A percentile compares a stretch with the other conserved stretches of the same genome.
These are phyloP conservation scores for Pythium guiyangense DNA, from an alignment of 352 stramenopile genomes.

Conservation along the genomic window DNA sequence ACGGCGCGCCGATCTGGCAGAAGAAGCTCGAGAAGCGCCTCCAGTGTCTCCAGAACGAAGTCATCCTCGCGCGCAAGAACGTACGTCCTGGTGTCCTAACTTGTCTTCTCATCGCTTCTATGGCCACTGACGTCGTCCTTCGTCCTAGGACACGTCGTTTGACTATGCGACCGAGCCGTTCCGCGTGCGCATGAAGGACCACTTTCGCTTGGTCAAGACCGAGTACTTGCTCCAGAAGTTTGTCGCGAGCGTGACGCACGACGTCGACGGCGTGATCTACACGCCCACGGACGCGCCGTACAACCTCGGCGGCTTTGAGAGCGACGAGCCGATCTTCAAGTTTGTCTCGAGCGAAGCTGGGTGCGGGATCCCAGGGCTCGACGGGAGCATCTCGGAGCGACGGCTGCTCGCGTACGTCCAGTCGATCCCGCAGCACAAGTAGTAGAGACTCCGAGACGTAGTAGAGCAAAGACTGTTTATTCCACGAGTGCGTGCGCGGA, in stretches of 20 bases:
- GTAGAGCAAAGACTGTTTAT: constrained; percentile 8
- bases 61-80: constrained; percentile 83
- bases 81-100: constrained; percentile 22
- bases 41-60: constrained; percentile 87
- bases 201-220: constrained; percentile 84
- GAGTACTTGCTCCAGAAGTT: constrained; percentile 86
- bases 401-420: constrained; percentile 78
- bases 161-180: constrained; percentile 82
- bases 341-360: constrained; percentile 84
- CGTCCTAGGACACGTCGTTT: constrained; percentile 58
- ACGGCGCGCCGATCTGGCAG: constrained; percentile 77
- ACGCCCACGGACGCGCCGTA: constrained; percentile 80
- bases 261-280: constrained; percentile 86
- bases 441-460: constrained; percentile 4
- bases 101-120: too few species aligned
- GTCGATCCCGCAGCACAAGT: constrained; percentile 55
- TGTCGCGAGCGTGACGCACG: constrained; percentile 80
- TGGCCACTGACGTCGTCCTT: too few species aligned
- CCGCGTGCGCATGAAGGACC: constrained; percentile 87
- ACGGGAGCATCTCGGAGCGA: constrained; percentile 77
- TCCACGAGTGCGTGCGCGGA: neutral
- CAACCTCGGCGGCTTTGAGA: constrained; percentile 82
- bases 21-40: constrained; percentile 86
- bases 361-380: constrained; percentile 64
- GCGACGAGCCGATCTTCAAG: constrained; percentile 85